Evolutionary conservation across 2,329 filamentous ascomycete genomes (phyloP).

Genomic region (Escovopsis sp.): DNA sequence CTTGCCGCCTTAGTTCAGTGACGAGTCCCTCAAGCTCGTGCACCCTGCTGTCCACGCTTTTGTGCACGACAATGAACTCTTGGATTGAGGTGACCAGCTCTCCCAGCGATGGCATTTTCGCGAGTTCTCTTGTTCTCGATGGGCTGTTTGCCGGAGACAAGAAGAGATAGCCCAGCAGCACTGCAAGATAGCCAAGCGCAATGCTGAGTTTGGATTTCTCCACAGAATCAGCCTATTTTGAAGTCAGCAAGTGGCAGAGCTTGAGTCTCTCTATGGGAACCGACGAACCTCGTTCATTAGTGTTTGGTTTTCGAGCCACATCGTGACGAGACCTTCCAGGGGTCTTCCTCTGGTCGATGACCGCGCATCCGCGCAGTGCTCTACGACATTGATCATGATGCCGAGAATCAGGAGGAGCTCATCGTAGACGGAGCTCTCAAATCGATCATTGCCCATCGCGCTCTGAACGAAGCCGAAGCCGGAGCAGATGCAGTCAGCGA

Average conservation of each 20-base stretch:
- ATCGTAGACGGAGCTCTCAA: slow-evolving; percentile 43
- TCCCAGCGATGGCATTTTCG: neutral
- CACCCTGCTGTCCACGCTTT: neutral
- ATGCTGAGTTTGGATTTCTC: slow-evolving; percentile 70
- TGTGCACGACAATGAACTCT: neutral
- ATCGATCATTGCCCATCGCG: slow-evolving; percentile 33
- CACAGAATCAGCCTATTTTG: slow-evolving; percentile 47
- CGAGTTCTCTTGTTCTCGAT: neutral
- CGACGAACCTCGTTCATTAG: slow-evolving; percentile 51
- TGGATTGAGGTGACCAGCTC: neutral
- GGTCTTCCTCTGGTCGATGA: slow-evolving; percentile 15
- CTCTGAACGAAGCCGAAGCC: slow-evolving; percentile 34
- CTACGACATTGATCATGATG: slow-evolving; percentile 74
- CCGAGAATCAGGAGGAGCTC: slow-evolving; percentile 65
- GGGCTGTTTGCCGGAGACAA: slow-evolving; percentile 30
- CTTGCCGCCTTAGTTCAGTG: neutral
- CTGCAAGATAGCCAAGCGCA: slow-evolving; percentile 70
- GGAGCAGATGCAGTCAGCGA: slow-evolving; percentile 35
- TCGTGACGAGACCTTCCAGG: slow-evolving; percentile 43
- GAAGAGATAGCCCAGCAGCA: slow-evolving; percentile 71
- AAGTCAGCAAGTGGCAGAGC: neutral
- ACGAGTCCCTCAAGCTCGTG: neutral
- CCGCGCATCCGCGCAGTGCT: slow-evolving; percentile 51
- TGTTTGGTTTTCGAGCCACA: slow-evolving; percentile 55
- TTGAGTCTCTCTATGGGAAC: neutral